These are phyloP conservation scores for Vaccinium corymbosum DNA, from an alignment of 148 eudicot genomes.

Conservation along the genomic window DNA sequence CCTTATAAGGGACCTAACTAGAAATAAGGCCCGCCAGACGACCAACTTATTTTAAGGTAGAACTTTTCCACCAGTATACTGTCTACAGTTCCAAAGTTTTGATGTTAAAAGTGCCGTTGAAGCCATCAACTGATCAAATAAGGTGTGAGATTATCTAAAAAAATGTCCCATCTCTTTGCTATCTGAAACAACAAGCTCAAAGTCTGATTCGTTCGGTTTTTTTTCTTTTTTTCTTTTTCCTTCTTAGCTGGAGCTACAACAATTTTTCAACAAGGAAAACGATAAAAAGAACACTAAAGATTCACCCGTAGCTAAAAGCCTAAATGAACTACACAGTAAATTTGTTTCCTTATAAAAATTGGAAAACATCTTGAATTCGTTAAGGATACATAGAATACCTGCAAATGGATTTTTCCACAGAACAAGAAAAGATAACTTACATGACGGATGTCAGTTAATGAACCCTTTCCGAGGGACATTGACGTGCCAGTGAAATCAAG, in stretches of 20 bases:
- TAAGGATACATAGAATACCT: not conserved
- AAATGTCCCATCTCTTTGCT: not conserved
- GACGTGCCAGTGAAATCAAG: constrained; percentile 97
- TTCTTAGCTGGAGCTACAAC: not conserved
- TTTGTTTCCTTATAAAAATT: not conserved
- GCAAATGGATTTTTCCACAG: not conserved
- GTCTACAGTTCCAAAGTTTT: not conserved
- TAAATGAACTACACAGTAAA: not conserved
- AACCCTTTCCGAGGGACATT: constrained; percentile 87
- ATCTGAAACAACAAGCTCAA: not conserved
- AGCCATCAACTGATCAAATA: not conserved
- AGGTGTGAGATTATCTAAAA: not conserved
- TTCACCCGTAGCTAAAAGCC: not conserved
- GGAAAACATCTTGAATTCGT: not conserved
- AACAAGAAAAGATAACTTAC: constrained; percentile 32
- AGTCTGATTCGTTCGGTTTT: not conserved
- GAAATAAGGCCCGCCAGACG: not conserved
- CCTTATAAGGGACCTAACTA: not conserved
- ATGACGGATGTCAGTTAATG: constrained; percentile 88
- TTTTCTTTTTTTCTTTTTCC: not conserved
- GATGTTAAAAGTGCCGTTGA: not conserved
- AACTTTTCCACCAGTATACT: not conserved
- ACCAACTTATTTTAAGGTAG: not conserved
- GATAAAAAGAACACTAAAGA: not conserved
- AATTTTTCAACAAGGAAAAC: not conserved